Percentiles rank a stretch among this genome's conserved stretches.
Conservation (phyloP, 371 early-diverging fungal species). For the Mucor irregularis region DNA sequence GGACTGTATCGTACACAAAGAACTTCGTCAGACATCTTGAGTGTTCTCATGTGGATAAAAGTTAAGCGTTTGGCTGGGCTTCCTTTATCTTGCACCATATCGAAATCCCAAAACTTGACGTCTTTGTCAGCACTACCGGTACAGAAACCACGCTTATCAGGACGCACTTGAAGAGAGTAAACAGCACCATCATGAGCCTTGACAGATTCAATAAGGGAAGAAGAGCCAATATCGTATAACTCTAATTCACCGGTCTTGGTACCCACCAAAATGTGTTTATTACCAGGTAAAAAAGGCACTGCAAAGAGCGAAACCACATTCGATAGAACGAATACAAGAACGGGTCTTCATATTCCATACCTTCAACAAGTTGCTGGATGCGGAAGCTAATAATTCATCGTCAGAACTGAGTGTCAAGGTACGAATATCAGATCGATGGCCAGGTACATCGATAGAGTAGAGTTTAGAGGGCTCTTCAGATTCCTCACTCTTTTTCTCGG, state of each 20-base stretch:
- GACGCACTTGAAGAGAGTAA: slow-evolving; percentile 85
- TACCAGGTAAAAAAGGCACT: slow-evolving; percentile 90
- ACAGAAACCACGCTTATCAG: slow-evolving; percentile 86
- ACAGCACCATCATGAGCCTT: slow-evolving; percentile 89
- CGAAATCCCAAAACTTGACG: slow-evolving; percentile 97
- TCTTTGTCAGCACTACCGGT: slow-evolving; percentile 94
- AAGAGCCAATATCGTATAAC: slow-evolving; percentile 84
- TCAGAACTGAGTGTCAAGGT: slow-evolving; percentile 83
- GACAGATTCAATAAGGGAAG: slow-evolving; percentile 77
- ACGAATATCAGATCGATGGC: slow-evolving; percentile 92
- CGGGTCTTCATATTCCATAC: slow-evolving; percentile 87
- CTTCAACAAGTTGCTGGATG: slow-evolving; percentile 77
- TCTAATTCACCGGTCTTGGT: slow-evolving; percentile 90
- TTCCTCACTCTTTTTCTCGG: slow-evolving; percentile 51
- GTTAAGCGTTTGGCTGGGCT: slow-evolving; percentile 61
- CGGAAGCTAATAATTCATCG: slow-evolving; percentile 84
- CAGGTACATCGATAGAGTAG: slow-evolving; percentile 76
- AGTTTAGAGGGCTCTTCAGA: slow-evolving; percentile 53
- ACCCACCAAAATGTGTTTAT: slow-evolving; percentile 85
- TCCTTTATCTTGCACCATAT: slow-evolving; percentile 44
- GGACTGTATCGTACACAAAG: slow-evolving; percentile 85
- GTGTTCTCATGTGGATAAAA: slow-evolving; percentile 83
- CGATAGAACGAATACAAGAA: slow-evolving; percentile 84
- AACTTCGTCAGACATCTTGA: slow-evolving; percentile 93
- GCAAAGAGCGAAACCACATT: slow-evolving; percentile 85